Conservation (phyloP, 371 early-diverging fungal genomes). For the Mucor ambiguus region DNA sequence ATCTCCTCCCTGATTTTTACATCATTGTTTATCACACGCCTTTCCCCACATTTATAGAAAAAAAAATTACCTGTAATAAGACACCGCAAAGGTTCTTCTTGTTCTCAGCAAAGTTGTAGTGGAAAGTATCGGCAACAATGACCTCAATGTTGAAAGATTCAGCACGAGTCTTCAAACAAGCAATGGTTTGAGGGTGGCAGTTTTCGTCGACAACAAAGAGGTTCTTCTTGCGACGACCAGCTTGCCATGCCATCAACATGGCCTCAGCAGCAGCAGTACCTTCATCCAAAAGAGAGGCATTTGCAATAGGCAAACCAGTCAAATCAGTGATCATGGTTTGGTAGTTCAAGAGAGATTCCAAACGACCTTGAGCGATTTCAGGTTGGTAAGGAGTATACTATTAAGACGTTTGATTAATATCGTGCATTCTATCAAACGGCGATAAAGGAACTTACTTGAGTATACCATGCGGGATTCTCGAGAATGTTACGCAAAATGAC, state of each 20-base stretch:
- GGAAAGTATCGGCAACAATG: slow-evolving; percentile 77
- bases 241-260: slow-evolving; percentile 88
- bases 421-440: background rate
- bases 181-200: slow-evolving; percentile 95
- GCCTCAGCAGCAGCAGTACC: slow-evolving; percentile 98
- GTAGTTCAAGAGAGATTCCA: slow-evolving; percentile 95
- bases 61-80: slow-evolving; percentile 74
- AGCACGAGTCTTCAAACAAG: slow-evolving; percentile 89
- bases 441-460: slow-evolving; percentile 62
- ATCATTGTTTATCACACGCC: slow-evolving; percentile 3
- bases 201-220: slow-evolving; percentile 91
- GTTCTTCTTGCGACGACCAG: slow-evolving; percentile 69
- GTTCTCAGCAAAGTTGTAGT: slow-evolving; percentile 76
- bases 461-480: slow-evolving; percentile 99
- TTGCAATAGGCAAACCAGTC: slow-evolving; percentile 93
- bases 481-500: slow-evolving; percentile 95
- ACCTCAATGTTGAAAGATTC: slow-evolving; percentile 92
- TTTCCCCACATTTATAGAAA: slow-evolving; percentile 5
- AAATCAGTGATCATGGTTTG: slow-evolving; percentile 95
- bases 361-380: slow-evolving; percentile 96
- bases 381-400: slow-evolving; percentile 98
- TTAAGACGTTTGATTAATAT: background rate
- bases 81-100: slow-evolving; percentile 86
- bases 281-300: slow-evolving; percentile 96
- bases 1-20: slow-evolving; percentile 5